Conservation (phyloP, 805 yeast species). For the Jamesozyma piceae region DNA sequence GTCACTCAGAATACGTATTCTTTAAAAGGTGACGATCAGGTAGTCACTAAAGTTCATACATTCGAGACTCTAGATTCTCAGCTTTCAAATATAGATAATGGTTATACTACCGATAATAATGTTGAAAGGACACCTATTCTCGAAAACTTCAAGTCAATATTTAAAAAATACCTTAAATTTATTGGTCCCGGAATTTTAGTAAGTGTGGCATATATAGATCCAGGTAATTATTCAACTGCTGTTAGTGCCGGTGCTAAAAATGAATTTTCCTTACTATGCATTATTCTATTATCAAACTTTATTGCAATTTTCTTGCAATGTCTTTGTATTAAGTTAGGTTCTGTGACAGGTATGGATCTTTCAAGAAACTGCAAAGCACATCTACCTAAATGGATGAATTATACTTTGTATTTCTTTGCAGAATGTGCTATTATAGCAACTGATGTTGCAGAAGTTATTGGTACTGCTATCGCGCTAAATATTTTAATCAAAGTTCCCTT, state of each 20-base stretch:
- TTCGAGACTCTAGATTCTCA: background rate
- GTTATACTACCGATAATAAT: background rate
- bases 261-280: slow-evolving; percentile 62
- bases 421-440: slow-evolving; percentile 87
- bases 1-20: background rate
- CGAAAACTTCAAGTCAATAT: slow-evolving; percentile 2
- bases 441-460: slow-evolving; percentile 89
- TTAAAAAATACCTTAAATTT: slow-evolving; percentile 53
- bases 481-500: slow-evolving; percentile 69
- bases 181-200: slow-evolving; percentile 86
- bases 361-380: slow-evolving; percentile 74
- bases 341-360: slow-evolving; percentile 81
- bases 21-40: background rate
- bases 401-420: slow-evolving; percentile 61
- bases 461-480: slow-evolving; percentile 80
- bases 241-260: slow-evolving; percentile 81
- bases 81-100: too few relatives aligned
- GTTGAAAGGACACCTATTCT: background rate
- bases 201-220: slow-evolving; percentile 87
- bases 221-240: slow-evolving; percentile 87
- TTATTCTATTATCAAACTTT: slow-evolving; percentile 65
- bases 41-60: background rate
- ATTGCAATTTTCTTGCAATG: slow-evolving; percentile 79
- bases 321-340: slow-evolving; percentile 75
- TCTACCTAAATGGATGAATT: slow-evolving; percentile 58